Conservation (phyloP, 2,329 filamentous ascomycete genomes). For the Neocucurbitaria cava region DNA sequence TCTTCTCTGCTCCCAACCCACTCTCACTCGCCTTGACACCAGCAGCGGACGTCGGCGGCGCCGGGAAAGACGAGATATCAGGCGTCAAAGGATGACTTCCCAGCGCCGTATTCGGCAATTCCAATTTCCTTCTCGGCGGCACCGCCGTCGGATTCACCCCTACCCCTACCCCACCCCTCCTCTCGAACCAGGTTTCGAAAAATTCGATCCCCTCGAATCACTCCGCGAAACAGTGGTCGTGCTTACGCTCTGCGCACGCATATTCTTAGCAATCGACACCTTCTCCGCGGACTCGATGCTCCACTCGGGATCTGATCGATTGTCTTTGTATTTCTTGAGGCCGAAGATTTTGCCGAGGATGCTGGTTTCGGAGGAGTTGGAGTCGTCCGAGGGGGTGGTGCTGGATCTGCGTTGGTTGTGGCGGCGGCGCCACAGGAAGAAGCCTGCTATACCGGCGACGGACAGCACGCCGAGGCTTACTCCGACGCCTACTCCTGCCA, state of each 20-base stretch:
- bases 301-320: conserved; percentile 21
- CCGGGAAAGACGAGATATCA: background rate
- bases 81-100: background rate
- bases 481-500: conserved; percentile 26
- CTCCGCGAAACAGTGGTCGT: conserved; percentile 6
- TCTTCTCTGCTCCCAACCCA: conserved; percentile 2
- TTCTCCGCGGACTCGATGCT: conserved; percentile 27
- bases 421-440: conserved; percentile 24
- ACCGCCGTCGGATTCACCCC: background rate
- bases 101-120: conserved; percentile 1
- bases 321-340: background rate
- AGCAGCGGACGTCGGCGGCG: background rate
- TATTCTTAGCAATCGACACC: conserved; percentile 20
- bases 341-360: conserved; percentile 9
- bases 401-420: background rate
- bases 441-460: conserved; percentile 11
- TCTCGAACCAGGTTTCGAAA: background rate
- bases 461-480: conserved; percentile 21
- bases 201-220: conserved; percentile 4
- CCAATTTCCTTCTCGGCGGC: conserved; percentile 2
- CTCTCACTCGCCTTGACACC: background rate
- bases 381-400: background rate
- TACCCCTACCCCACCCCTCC: background rate
- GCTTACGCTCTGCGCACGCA: conserved; percentile 15
- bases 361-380: background rate